Conservation (phyloP, 129 eudicot genomes). For the Glebionis coronaria region DNA sequence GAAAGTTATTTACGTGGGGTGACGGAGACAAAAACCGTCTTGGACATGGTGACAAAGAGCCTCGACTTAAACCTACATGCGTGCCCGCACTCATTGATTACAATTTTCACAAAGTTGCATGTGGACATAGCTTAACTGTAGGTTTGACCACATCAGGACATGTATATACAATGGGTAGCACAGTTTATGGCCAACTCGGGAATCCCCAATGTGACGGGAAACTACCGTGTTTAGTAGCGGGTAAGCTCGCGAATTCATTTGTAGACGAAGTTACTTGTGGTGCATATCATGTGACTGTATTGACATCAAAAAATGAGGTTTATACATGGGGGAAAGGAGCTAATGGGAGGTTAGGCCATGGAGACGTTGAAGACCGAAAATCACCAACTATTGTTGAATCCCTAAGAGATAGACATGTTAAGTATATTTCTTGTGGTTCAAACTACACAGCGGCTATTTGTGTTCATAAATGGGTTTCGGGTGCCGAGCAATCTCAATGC, state of each 20-base stretch:
- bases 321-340: conserved; percentile 99
- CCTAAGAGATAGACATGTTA: conserved; percentile 78
- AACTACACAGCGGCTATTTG: conserved; percentile 85
- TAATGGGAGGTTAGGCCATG: conserved; percentile 92
- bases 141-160: conserved; percentile 85
- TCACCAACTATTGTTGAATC: conserved; percentile 74
- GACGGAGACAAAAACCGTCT: conserved; percentile 93
- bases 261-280: conserved; percentile 90
- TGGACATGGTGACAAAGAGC: conserved; percentile 90
- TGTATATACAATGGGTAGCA: conserved; percentile 93
- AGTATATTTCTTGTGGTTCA: conserved; percentile 80
- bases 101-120: conserved; percentile 80
- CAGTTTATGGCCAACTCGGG: conserved; percentile 95
- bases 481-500: conserved; percentile 94
- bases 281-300: conserved; percentile 68
- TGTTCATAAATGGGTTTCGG: conserved; percentile 96
- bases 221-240: conserved; percentile 69
- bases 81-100: conserved; percentile 80
- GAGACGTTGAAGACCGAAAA: conserved; percentile 87
- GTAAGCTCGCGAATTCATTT: conserved; percentile 50
- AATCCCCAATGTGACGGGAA: conserved; percentile 85
- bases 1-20: conserved; percentile 94
- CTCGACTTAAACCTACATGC: conserved; percentile 78
- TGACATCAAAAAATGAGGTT: conserved; percentile 89
- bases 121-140: conserved; percentile 91